A percentile compares a stretch with the other conserved stretches of the same genome.
Conservation (phyloP, 768 basidiomycete species). For the Tylopilus sp. region DNA sequence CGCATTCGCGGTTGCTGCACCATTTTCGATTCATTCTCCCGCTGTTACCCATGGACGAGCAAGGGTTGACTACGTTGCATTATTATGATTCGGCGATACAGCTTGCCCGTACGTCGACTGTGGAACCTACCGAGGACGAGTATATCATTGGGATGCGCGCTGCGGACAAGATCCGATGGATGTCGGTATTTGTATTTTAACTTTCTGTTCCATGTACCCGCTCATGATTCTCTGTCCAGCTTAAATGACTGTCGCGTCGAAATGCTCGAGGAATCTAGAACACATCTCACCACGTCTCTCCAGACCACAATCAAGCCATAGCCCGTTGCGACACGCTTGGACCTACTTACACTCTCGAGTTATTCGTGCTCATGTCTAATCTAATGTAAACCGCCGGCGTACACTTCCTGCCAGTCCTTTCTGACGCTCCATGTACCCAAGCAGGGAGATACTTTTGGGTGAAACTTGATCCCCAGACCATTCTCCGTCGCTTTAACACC, state of each 20-base stretch:
- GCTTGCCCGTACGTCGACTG: conserved; percentile 56
- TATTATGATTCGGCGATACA: conserved; percentile 79
- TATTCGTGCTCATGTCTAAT: conserved; percentile 26
- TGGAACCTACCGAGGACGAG: conserved; percentile 65
- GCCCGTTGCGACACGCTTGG: background rate
- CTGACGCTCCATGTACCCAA: conserved; percentile 44
- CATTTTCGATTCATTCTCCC: conserved; percentile 77
- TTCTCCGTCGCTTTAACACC: conserved; percentile 38
- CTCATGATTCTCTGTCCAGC: conserved; percentile 30
- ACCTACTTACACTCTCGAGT: background rate
- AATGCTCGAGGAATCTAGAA: conserved; percentile 56
- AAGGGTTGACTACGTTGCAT: conserved; percentile 65
- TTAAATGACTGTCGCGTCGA: conserved; percentile 62
- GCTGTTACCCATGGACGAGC: conserved; percentile 53
- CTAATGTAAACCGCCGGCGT: conserved; percentile 43
- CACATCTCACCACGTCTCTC: conserved; percentile 34
- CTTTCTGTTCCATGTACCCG: background rate
- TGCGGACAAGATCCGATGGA: conserved; percentile 55
- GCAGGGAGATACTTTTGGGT: conserved; percentile 38
- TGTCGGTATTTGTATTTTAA: conserved; percentile 39
- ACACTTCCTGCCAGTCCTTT: conserved; percentile 45
- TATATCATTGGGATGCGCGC: conserved; percentile 62
- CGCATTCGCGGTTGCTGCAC: conserved; percentile 73
- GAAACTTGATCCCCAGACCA: conserved; percentile 35
- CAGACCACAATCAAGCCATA: conserved; percentile 14